Evolutionary conservation across 169 alveolate genomes (phyloP).

Genomic region (Eimeria sp.): DNA sequence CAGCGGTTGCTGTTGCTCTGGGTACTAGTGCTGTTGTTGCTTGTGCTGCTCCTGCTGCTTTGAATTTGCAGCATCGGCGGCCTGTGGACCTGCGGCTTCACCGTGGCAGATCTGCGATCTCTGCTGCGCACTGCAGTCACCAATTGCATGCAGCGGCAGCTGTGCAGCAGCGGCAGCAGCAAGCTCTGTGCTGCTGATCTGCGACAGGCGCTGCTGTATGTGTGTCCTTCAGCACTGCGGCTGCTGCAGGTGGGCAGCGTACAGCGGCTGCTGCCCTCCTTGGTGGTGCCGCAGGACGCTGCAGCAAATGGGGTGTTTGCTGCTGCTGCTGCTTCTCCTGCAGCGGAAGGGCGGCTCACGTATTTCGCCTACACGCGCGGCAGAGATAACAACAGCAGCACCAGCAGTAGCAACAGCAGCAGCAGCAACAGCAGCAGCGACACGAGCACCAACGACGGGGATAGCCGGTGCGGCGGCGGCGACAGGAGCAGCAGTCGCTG

Average conservation of each 20-base stretch:
- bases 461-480: neutral
- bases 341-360: too few relatives aligned
- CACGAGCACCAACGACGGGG: neutral
- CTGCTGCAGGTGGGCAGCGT: conserved; percentile 48
- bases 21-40: conserved; percentile 25
- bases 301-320: neutral
- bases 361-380: too few relatives aligned
- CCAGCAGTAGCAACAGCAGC: neutral
- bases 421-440: too few relatives aligned
- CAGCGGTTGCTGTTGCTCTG: neutral
- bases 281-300: conserved; percentile 4
- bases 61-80: conserved; percentile 30
- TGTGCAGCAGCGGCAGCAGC: conserved; percentile 20
- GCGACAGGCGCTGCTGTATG: conserved; percentile 58
- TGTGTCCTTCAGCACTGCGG: conserved; percentile 28
- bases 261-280: conserved; percentile 50
- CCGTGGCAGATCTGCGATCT: conserved; percentile 46
- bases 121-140: conserved; percentile 46
- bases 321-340: too few relatives aligned
- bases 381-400: neutral
- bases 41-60: conserved; percentile 38
- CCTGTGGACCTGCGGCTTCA: conserved; percentile 59
- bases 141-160: conserved; percentile 66
- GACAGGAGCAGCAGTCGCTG: conserved; percentile 30
- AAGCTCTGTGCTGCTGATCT: conserved; percentile 31